phyloP scores from a whole-genome alignment of 2,329 filamentous ascomycete species.

The Graphiopsis chlorocephala region DNA sequence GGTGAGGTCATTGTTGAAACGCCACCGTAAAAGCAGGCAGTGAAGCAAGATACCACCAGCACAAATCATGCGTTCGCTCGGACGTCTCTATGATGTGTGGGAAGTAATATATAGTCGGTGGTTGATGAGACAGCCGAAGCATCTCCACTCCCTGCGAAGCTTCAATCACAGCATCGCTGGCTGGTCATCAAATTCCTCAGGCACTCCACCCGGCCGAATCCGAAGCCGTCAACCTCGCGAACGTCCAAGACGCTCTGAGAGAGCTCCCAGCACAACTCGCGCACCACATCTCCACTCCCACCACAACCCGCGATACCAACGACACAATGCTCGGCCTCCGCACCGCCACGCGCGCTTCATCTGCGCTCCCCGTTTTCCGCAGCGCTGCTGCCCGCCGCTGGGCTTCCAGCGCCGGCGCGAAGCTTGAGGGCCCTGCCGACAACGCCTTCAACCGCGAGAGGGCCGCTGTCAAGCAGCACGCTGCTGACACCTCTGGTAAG shows the following conservation, averaged over 20 bases:
- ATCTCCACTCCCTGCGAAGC: constrained; percentile 2
- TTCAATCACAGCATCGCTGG: neutral
- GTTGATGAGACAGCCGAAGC: neutral
- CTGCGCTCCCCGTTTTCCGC: constrained; percentile 15
- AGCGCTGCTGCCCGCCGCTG: constrained; percentile 12
- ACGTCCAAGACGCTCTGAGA: neutral
- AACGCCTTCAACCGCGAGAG: constrained; percentile 95
- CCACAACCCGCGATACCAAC: neutral
- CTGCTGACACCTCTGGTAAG: constrained; percentile 77
- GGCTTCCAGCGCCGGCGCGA: constrained; percentile 21
- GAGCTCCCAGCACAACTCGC: neutral
- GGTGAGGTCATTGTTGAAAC: neutral
- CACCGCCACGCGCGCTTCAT: constrained; percentile 12
- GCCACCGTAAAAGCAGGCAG: neutral
- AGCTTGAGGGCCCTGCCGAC: constrained; percentile 62
- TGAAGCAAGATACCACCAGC: neutral
- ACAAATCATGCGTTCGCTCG: neutral
- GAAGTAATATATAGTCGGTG: neutral
- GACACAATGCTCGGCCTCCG: constrained; percentile 16
- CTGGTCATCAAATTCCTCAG: constrained; percentile 2
- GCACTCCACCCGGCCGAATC: neutral
- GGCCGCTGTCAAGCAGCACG: constrained; percentile 85
- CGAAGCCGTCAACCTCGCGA: constrained; percentile 5
- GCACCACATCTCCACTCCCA: constrained; percentile 6
- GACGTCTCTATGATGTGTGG: neutral